Conservation (phyloP, 495 filamentous ascomycete genomes). For the Aspergillus olivimuriae region DNA sequence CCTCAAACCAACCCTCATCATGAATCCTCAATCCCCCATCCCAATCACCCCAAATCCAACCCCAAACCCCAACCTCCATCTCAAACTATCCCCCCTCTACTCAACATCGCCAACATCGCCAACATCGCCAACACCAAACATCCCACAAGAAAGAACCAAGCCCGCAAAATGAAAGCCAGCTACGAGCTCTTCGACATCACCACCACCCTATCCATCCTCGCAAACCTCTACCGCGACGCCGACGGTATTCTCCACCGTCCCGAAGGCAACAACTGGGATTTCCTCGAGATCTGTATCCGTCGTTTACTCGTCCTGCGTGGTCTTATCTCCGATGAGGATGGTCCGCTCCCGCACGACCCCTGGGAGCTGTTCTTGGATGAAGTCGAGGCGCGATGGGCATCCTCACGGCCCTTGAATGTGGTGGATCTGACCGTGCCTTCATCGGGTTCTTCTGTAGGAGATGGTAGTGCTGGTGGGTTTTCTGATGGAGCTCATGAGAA, state of each 20-base stretch:
- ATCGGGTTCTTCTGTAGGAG: no score
- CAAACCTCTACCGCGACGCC: background rate
- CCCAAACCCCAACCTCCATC: no score
- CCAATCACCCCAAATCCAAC: no score
- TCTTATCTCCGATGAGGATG: background rate
- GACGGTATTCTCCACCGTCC: conserved; percentile 2
- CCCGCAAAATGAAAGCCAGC: background rate
- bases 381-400: background rate
- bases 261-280: conserved; percentile 2
- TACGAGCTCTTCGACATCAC: background rate
- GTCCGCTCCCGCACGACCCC: no score
- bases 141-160: background rate
- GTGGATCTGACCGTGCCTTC: no score
- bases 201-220: conserved; percentile 7
- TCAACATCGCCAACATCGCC: background rate
- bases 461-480: no score
- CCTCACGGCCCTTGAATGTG: no score
- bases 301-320: conserved; percentile 6
- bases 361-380: background rate
- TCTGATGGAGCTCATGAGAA: no score
- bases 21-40: no score
- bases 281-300: background rate
- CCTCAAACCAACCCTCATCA: no score
- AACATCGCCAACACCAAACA: background rate
- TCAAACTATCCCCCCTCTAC: no score